phyloP scores from a whole-genome alignment of 495 filamentous ascomycete genomes.

The Thozetella sp. region DNA sequence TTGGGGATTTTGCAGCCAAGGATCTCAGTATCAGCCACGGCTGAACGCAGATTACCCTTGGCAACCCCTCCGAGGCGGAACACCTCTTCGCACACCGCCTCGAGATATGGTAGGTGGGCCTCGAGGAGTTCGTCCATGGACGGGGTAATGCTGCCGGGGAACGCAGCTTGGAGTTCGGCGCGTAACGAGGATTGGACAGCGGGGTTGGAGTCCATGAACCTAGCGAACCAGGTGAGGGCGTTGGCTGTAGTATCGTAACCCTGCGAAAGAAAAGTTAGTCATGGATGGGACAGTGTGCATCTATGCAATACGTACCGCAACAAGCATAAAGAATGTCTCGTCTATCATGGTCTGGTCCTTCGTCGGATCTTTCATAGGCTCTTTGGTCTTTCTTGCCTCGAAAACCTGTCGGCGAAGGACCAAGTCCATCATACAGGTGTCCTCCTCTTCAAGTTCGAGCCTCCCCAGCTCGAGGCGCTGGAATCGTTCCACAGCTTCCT shows the following conservation, averaged over 20 bases:
- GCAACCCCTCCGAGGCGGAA: constrained; percentile 22
- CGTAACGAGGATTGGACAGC: constrained; percentile 24
- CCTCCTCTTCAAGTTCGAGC: constrained; percentile 17
- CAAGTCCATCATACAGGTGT: constrained; percentile 37
- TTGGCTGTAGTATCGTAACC: constrained; percentile 28
- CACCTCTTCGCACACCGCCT: constrained; percentile 32
- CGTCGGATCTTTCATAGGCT: constrained; percentile 17
- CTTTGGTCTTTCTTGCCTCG: constrained; percentile 21
- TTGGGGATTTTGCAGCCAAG: constrained; percentile 34
- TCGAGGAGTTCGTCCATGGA: constrained; percentile 23
- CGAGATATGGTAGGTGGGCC: constrained; percentile 36
- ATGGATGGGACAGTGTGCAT: too few relatives aligned
- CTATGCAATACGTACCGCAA: constrained; percentile 17
- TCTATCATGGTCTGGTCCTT: constrained; percentile 27
- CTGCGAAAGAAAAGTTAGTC: too few relatives aligned
- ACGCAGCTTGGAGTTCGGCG: constrained; percentile 15
- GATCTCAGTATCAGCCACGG: constrained; percentile 28
- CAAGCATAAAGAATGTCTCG: constrained; percentile 21
- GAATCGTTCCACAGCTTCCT: constrained; percentile 18
- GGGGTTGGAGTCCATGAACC: constrained; percentile 27
- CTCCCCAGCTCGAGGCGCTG: constrained; percentile 10
- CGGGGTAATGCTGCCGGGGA: constrained; percentile 14
- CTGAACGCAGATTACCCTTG: constrained; percentile 20
- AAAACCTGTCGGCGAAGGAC: constrained; percentile 29
- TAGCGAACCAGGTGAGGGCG: constrained; percentile 32